Evolutionary conservation across 2,329 filamentous ascomycete species (phyloP).

Genomic region (Ciborinia camelliae): DNA sequence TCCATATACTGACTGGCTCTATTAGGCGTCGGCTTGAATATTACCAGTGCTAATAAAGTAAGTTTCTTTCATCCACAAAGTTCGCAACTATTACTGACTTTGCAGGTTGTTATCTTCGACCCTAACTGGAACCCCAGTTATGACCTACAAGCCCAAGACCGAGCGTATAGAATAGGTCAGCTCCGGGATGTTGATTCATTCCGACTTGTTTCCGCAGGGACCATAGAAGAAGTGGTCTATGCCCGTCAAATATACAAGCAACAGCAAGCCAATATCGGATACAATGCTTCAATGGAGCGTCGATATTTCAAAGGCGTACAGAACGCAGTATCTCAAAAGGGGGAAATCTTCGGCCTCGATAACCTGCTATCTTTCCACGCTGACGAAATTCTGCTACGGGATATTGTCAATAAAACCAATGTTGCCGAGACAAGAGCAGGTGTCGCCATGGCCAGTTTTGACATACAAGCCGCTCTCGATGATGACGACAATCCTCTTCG

Average conservation of each 20-base stretch:
- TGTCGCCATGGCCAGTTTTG: constrained; percentile 73
- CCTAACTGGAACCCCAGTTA: constrained; percentile 97
- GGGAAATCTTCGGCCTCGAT: constrained; percentile 86
- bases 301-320: constrained; percentile 96
- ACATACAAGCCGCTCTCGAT: constrained; percentile 60
- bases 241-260: constrained; percentile 98
- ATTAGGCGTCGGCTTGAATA: constrained; percentile 78
- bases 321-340: constrained; percentile 74
- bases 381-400: constrained; percentile 76
- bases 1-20: constrained; percentile 1
- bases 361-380: constrained; percentile 84
- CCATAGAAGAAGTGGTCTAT: constrained; percentile 96
- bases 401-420: constrained; percentile 98
- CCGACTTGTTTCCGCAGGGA: constrained; percentile 82
- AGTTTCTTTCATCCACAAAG: background rate
- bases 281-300: constrained; percentile 86
- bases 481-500: constrained; percentile 47
- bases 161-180: constrained; percentile 94
- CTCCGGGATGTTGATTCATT: constrained; percentile 92
- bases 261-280: constrained; percentile 96
- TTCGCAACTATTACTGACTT: background rate
- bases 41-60: constrained; percentile 96
- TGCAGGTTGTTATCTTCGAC: constrained; percentile 71
- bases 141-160: constrained; percentile 92
- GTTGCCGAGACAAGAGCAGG: constrained; percentile 88